Conservation (phyloP, 2,329 filamentous ascomycete genomes). For the Aspergillus quadricinctus region DNA sequence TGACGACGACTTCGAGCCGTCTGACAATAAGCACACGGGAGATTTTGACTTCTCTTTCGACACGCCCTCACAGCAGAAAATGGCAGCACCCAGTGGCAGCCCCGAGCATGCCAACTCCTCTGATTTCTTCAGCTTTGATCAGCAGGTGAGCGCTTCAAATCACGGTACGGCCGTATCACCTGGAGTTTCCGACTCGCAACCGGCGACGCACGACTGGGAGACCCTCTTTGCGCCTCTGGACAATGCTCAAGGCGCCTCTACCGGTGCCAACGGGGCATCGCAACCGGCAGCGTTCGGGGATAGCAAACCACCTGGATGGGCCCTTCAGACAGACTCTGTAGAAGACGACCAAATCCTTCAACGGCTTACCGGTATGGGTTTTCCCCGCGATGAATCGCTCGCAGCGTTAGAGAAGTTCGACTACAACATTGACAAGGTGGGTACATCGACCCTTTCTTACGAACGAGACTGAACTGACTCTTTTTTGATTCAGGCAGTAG, state of each 20-base stretch:
- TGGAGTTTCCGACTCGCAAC: conserved; percentile 36
- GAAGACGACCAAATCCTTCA: conserved; percentile 92
- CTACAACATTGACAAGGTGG: conserved; percentile 91
- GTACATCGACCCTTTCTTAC: conserved; percentile 26
- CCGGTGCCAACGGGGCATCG: conserved; percentile 15
- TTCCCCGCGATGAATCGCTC: conserved; percentile 67
- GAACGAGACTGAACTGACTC: not conserved
- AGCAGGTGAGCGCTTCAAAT: conserved; percentile 22
- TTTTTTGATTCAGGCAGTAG: conserved; percentile 22
- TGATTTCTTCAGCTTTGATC: conserved; percentile 39
- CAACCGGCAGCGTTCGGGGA: conserved; percentile 5
- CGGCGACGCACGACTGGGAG: conserved; percentile 77
- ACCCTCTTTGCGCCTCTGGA: conserved; percentile 84
- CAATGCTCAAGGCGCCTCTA: conserved; percentile 26
- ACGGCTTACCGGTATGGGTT: conserved; percentile 86
- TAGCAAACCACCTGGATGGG: conserved; percentile 53
- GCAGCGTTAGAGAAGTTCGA: conserved; percentile 87
- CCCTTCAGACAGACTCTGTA: conserved; percentile 67
- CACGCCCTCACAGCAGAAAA: conserved; percentile 32
- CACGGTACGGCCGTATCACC: conserved; percentile 41
- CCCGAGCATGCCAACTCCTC: conserved; percentile 22
- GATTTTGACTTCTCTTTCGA: conserved; percentile 48
- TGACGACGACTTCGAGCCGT: conserved; percentile 53
- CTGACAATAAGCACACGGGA: conserved; percentile 28
- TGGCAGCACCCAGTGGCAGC: conserved; percentile 17